These are phyloP conservation scores for Plantago coronopus DNA, from an alignment of 305 asterid species.

Conservation along the genomic window DNA sequence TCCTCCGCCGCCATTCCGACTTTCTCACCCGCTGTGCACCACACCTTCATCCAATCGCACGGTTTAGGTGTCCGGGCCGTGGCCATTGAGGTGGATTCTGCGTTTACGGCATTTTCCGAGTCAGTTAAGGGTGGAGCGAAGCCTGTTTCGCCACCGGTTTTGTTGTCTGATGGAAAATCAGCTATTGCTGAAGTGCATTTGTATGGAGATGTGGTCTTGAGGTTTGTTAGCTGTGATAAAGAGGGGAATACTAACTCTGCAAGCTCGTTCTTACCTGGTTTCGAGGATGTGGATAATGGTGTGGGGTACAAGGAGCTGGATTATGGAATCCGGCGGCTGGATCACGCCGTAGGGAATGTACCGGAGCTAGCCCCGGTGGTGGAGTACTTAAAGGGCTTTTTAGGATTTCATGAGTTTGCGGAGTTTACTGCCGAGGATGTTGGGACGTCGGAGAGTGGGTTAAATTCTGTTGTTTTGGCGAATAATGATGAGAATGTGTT, in stretches of 20 bases:
- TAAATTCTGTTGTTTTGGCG: conserved; percentile 77
- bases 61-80: conserved; percentile 82
- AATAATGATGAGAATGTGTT: conserved; percentile 66
- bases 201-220: conserved; percentile 74
- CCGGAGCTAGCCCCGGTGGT: conserved; percentile 59
- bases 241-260: too few relatives aligned
- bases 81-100: conserved; percentile 56
- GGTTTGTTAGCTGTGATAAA: conserved; percentile 41
- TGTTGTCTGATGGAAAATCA: conserved; percentile 34
- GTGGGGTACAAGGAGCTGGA: conserved; percentile 45
- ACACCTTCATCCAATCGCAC: conserved; percentile 50
- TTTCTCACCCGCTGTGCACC: conserved; percentile 43
- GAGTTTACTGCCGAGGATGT: conserved; percentile 80
- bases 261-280: conserved; percentile 54
- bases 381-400: conserved; percentile 59
- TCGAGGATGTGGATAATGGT: conserved; percentile 35
- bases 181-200: conserved; percentile 63
- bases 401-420: conserved; percentile 90
- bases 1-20: conserved; percentile 65
- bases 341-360: conserved; percentile 90
- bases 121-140: conserved; percentile 69
- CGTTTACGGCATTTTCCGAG: conserved; percentile 44
- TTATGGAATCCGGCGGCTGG: conserved; percentile 75
- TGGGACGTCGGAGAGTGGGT: conserved; percentile 81
- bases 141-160: conserved; percentile 44